These are phyloP conservation scores for Iris macrosiphon DNA, from an alignment of 106 monocot genomes.

Conservation along the genomic window DNA sequence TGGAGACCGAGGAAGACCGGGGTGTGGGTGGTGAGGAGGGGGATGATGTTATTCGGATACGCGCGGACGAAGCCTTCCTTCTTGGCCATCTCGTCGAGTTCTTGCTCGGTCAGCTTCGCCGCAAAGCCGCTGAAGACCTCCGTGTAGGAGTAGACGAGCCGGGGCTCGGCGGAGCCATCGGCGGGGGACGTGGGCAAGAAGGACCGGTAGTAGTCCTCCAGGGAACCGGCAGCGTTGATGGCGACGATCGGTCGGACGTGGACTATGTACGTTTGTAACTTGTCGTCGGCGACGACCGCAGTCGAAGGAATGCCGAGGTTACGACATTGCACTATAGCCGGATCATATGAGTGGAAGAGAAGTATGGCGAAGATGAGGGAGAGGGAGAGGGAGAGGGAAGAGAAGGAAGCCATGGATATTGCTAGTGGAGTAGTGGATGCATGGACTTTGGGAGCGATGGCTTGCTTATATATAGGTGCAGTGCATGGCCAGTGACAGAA, in stretches of 20 bases:
- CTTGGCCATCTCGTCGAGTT: slow-evolving; percentile 10
- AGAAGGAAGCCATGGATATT: not conserved
- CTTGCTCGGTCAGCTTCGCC: slow-evolving; percentile 24
- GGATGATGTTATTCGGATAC: slow-evolving; percentile 15
- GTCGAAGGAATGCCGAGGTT: too few species aligned
- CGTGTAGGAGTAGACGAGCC: slow-evolving; percentile 25
- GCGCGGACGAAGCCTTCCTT: slow-evolving; percentile 17
- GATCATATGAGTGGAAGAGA: too few species aligned
- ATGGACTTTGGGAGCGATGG: not conserved
- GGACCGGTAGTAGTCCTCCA: slow-evolving; percentile 8
- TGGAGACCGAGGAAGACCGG: slow-evolving; percentile 52
- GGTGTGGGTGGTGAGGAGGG: slow-evolving; percentile 41
- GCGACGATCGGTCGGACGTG: not conserved
- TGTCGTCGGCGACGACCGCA: not conserved
- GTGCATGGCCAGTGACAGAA: not conserved
- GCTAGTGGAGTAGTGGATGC: not conserved
- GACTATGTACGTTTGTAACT: slow-evolving; percentile 12
- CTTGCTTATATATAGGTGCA: not conserved
- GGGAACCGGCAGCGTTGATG: not conserved
- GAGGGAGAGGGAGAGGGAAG: not conserved
- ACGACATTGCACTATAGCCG: too few species aligned
- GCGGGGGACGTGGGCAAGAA: not conserved
- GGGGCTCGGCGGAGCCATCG: not conserved
- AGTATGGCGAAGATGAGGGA: too few species aligned
- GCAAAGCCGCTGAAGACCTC: slow-evolving; percentile 34